Evolutionary conservation across 1,284 basidiomycete genomes (phyloP).

Genomic region (Mixia osmundae): DNA sequence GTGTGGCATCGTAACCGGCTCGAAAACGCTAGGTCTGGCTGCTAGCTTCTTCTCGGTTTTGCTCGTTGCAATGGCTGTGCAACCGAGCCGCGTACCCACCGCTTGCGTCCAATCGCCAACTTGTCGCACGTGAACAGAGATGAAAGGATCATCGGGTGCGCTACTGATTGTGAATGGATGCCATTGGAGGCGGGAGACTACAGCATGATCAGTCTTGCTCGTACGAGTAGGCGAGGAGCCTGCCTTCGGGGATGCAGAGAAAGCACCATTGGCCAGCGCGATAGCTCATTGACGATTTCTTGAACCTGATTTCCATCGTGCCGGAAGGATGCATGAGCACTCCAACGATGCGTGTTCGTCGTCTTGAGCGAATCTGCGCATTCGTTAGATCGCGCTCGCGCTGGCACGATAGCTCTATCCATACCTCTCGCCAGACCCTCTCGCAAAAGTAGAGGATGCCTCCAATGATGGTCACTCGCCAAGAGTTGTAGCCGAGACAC

Average conservation of each 20-base stretch:
- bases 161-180: constrained; percentile 71
- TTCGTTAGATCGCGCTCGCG: no score
- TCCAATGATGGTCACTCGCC: constrained; percentile 67
- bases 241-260: constrained; percentile 48
- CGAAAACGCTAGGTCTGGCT: no score
- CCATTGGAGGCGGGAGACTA: constrained; percentile 19
- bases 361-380: constrained; percentile 15
- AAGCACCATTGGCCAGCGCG: constrained; percentile 76
- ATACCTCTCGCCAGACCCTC: constrained; percentile 50
- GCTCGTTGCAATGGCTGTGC: constrained; percentile 45
- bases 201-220: constrained; percentile 26
- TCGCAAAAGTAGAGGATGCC: constrained; percentile 65
- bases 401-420: no score
- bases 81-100: constrained; percentile 58
- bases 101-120: constrained; percentile 60
- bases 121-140: constrained; percentile 71
- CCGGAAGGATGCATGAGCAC: constrained; percentile 27
- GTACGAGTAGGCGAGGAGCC: not conserved
- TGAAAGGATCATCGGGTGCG: constrained; percentile 68
- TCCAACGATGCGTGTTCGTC: no score
- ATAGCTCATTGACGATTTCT: constrained; percentile 70
- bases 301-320: constrained; percentile 68
- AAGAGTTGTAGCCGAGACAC: constrained; percentile 64
- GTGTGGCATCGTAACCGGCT: constrained; percentile 23
- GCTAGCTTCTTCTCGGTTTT: constrained; percentile 38